phyloP scores from a whole-genome alignment of 768 basidiomycete genomes.

The Sistotremastrum suecicum region DNA sequence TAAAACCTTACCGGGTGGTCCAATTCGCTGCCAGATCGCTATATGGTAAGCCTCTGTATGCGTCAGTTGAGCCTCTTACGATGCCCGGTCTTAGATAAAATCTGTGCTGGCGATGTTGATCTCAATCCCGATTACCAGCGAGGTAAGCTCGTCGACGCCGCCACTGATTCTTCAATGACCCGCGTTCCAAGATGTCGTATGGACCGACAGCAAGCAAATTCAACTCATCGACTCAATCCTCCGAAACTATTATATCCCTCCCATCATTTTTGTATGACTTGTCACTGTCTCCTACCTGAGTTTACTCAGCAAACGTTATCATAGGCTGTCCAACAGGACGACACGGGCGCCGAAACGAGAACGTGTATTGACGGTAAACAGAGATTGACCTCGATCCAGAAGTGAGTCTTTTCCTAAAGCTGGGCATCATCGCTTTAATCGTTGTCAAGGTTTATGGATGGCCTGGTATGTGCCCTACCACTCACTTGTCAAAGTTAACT shows the following conservation, averaged over 20 bases:
- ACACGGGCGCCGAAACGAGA: slow-evolving; percentile 25
- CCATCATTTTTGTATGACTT: slow-evolving; percentile 28
- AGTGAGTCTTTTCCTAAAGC: neutral
- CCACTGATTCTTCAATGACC: no score
- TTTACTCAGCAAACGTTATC: neutral
- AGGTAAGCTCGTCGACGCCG: no score
- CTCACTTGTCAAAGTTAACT: neutral
- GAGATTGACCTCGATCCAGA: slow-evolving; percentile 31
- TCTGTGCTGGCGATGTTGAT: no score
- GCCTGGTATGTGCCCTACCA: slow-evolving; percentile 19
- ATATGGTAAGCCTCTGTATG: no score
- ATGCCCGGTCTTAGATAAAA: no score
- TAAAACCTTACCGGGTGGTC: no score
- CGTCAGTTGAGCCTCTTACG: no score
- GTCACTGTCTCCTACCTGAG: slow-evolving; percentile 1
- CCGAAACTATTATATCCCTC: slow-evolving; percentile 40
- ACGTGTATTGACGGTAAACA: slow-evolving; percentile 43
- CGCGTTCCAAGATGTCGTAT: slow-evolving; percentile 47
- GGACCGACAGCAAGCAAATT: slow-evolving; percentile 55
- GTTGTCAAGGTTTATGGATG: slow-evolving; percentile 24
- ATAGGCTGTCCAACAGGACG: slow-evolving; percentile 19
- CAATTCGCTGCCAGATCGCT: no score
- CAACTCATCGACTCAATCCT: slow-evolving; percentile 37
- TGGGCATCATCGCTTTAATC: no score
- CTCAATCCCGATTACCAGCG: no score